Base-by-base conservation (phyloP, 306 rosid genomes). In the Aeschynomene evenia region DNA sequence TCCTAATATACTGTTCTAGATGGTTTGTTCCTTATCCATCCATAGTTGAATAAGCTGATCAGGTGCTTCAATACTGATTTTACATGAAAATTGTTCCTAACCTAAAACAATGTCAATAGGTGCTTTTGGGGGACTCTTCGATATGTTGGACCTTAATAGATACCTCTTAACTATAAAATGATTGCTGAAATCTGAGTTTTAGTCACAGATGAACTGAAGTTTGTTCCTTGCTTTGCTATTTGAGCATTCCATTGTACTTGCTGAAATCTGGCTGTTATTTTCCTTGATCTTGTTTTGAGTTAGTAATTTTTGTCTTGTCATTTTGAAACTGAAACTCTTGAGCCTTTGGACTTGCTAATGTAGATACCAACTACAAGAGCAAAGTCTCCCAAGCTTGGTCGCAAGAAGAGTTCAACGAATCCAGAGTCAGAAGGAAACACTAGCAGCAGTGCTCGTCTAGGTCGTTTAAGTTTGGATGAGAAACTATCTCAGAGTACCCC, bases 311-410 rank as follows among this genome's bases (percentile, higher is more conserved):
- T 60, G 36, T 36, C 24, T 57, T 57, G 34, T 68, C 31, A 45
- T 70, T 45, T 60, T 14, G 53, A 57, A 64, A 40, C 58, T 34
- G 24, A 67, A 43, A 48, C 20, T 66, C 42, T 61, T 37, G 56
- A 39, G 49, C 33, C 53, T 46, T 39, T 66, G 73, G 46, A 48
- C 76, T 76, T 82, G 36, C 71, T 63, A 56, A 73, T 79, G 76
- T 83, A 95, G 99, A 82, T 91, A 76, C 99, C 99, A 66, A 82
- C 96, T 57, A 95, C 99, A 70, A 89, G 99, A 86, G 88, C 99
- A 51, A 95, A 91, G 79, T 95, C 99, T 77, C 99, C 99, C 58
- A 95, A 95, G 82, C 96, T 95, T 50, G 97, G 99, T 45, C 92
- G 99, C 5, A 91, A 57, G 79, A 95, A 95, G 87, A 76, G 75